Evolutionary conservation across 2,329 filamentous ascomycete genomes (phyloP), one percentile per base, ranked within the genome.

Genomic region (Cordyceps sp.): DNA sequence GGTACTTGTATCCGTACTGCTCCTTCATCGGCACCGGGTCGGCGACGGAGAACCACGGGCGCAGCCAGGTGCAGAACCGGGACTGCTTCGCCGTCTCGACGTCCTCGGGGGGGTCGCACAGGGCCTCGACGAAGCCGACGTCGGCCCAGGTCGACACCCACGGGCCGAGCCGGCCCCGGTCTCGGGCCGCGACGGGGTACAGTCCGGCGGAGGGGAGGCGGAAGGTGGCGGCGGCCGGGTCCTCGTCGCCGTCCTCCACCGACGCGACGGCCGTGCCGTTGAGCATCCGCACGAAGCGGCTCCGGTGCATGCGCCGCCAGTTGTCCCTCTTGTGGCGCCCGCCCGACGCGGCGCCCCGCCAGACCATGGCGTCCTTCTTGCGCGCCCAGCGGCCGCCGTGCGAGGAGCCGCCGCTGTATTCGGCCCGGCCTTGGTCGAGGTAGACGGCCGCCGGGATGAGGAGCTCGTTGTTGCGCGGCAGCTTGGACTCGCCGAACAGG

Each of bases 241-340:
- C 16, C 13, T 27, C 40, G 22, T 42, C 47, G 13, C 48, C 45
- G 26, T 51, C 44, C 43, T 75, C 66, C 19, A 65, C 57, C 8
- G 50, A 44, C 21, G 49, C 47, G 15, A 76, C 67, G 15, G 58
- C 63, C 1, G 71, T 75, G 8, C 64, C 65, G 43, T 83, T 81
- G 30, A 78, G 55, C 71, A 81, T 77, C 36, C 73, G 61, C 16
- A 81, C 57, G 36, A 82, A 69, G 5, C 78, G 72, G 42, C 79
- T 76, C 12, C 77, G 71, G 36, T 82, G 77, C 42, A 80, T 78
- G 23, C 70, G 67, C 21, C 60, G 61, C 76, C 77, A 83, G 37
- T 67, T 78, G 26, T 70, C 47, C 12, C 44, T 42, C 33, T 53
- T 54, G 30, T 61, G 51, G 24, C 59, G 57, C 2, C 73, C 74